These are phyloP conservation scores for Neopestalotiopsis sp. DNA, from an alignment of 2,329 filamentous ascomycete genomes.

Conservation along the genomic window DNA sequence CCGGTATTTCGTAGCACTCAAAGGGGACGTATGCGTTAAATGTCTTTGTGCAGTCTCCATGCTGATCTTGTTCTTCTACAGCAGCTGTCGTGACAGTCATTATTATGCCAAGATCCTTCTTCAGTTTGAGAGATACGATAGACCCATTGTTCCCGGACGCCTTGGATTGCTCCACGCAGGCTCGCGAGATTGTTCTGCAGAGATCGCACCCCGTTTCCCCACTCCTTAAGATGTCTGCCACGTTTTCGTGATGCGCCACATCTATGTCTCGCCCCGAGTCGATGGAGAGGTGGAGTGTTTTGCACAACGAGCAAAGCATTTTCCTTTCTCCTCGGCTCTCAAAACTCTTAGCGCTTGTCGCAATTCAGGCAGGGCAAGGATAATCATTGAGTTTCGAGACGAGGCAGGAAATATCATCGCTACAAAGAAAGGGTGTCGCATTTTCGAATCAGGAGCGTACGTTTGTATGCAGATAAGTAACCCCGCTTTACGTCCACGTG, in stretches of 20 bases:
- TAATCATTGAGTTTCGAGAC: too few species aligned
- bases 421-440: background rate
- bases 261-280: too few species aligned
- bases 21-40: background rate
- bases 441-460: background rate
- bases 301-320: too few species aligned
- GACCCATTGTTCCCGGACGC: background rate
- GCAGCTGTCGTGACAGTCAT: background rate
- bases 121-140: background rate
- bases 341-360: too few species aligned
- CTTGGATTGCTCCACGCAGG: background rate
- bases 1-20: too few species aligned
- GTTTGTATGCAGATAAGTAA: background rate
- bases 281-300: too few species aligned
- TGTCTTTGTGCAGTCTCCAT: background rate
- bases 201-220: background rate
- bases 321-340: too few species aligned
- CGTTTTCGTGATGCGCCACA: background rate
- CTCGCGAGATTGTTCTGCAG: background rate
- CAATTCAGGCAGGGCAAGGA: too few species aligned
- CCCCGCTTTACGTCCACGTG: background rate
- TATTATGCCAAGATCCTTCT: background rate
- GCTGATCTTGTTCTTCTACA: background rate
- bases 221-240: too few species aligned
- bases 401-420: background rate